Evolutionary conservation across 306 rosid genomes (phyloP).

Genomic region (Nissolia schottii): DNA sequence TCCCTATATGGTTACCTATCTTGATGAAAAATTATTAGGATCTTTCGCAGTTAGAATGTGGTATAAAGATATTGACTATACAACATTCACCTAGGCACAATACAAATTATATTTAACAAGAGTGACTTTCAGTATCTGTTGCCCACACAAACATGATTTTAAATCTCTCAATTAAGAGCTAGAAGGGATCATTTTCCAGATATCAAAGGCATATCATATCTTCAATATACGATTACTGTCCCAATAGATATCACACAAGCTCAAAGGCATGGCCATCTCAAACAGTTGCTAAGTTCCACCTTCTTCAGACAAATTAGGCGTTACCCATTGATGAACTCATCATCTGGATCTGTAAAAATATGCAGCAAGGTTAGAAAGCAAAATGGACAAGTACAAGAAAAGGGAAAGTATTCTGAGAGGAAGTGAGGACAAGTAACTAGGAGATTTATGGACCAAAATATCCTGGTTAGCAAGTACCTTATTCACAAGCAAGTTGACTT

Average conservation of each 20-base stretch:
- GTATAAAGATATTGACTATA: slow-evolving; percentile 22
- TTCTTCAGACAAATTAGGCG: slow-evolving; percentile 17
- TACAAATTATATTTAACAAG: slow-evolving; percentile 22
- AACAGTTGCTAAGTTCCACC: background rate
- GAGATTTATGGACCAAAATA: background rate
- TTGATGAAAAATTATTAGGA: background rate
- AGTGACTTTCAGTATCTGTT: slow-evolving; percentile 13
- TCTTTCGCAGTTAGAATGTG: background rate
- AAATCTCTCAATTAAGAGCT: slow-evolving; percentile 18
- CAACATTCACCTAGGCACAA: slow-evolving; percentile 28
- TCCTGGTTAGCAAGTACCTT: slow-evolving; percentile 48
- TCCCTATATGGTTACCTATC: slow-evolving; percentile 7
- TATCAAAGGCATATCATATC: slow-evolving; percentile 6
- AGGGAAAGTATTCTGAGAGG: background rate
- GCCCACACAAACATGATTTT: slow-evolving; percentile 18
- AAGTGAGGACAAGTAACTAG: background rate
- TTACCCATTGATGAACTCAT: slow-evolving; percentile 29
- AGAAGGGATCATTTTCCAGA: slow-evolving; percentile 18
- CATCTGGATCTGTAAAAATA: slow-evolving; percentile 35
- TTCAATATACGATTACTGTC: slow-evolving; percentile 16
- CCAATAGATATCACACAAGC: slow-evolving; percentile 20
- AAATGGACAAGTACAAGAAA: background rate
- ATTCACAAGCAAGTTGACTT: slow-evolving; percentile 93
- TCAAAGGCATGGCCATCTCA: slow-evolving; percentile 19
- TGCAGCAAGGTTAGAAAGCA: slow-evolving; percentile 8